Evolutionary conservation across 345 rosid species (phyloP).

Genomic region (Brassica carinata): DNA sequence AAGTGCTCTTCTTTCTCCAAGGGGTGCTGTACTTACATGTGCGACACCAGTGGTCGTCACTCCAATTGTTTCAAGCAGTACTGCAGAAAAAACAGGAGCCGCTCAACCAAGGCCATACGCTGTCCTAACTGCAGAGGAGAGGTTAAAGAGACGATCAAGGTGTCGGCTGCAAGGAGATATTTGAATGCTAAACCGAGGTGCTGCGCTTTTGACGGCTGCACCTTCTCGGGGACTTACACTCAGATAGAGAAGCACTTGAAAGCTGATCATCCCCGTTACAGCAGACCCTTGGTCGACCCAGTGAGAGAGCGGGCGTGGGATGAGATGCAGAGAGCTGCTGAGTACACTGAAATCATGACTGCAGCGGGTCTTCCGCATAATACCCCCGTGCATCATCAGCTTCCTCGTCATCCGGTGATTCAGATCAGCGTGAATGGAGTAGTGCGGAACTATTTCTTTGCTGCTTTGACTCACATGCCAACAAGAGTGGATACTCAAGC

Average conservation of each 20-base stretch:
- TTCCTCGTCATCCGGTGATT: not conserved
- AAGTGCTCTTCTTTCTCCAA: conserved; percentile 77
- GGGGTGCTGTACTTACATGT: conserved; percentile 92
- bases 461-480: not conserved
- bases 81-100: conserved; percentile 60
- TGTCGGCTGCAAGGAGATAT: conserved; percentile 63
- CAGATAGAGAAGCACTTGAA: conserved; percentile 73
- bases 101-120: conserved; percentile 44
- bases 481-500: not conserved
- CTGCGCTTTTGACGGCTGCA: conserved; percentile 73
- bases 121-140: conserved; percentile 92
- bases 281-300: conserved; percentile 66
- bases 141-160: conserved; percentile 75
- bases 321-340: conserved; percentile 38
- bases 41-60: conserved; percentile 83
- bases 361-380: not conserved
- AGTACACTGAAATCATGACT: conserved; percentile 35
- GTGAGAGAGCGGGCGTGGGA: conserved; percentile 53
- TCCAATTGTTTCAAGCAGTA: conserved; percentile 88
- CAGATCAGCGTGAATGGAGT: not conserved
- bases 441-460: not conserved
- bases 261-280: conserved; percentile 59
- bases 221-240: conserved; percentile 65
- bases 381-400: not conserved
- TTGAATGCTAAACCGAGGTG: conserved; percentile 64